Percentiles rank a stretch among this genome's conserved stretches.
phyloP scores from a whole-genome alignment of 106 monocot species.

The Dendrobium catenatum region DNA sequence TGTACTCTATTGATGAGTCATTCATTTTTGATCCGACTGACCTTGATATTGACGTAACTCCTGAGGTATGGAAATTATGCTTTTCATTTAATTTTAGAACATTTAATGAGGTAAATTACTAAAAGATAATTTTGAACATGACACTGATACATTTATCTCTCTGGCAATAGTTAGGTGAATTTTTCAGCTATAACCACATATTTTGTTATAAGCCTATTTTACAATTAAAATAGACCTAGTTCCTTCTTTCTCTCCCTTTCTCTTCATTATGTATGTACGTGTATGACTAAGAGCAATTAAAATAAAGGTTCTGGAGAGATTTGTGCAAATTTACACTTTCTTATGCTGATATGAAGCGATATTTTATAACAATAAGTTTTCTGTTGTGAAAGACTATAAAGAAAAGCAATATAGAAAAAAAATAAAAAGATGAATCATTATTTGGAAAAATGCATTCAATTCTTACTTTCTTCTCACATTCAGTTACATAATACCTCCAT shows the following conservation, averaged over 20 bases:
- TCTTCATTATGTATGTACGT: background rate
- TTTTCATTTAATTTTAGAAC: background rate
- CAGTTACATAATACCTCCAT: too few species aligned
- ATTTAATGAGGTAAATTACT: background rate
- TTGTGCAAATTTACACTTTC: too few species aligned
- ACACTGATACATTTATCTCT: background rate
- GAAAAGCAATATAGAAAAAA: too few species aligned
- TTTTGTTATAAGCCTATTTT: background rate
- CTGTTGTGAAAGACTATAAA: too few species aligned
- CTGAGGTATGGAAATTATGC: slow-evolving; percentile 45
- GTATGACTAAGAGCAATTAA: background rate
- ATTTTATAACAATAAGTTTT: too few species aligned
- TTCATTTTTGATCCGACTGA: slow-evolving; percentile 97
- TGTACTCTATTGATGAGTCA: slow-evolving; percentile 86
- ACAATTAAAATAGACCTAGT: background rate
- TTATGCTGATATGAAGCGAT: too few species aligned
- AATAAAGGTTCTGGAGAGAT: too few species aligned
- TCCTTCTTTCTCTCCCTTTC: background rate
- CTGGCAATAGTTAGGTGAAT: background rate
- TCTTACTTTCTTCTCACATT: too few species aligned
- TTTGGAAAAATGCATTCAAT: too few species aligned
- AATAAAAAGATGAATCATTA: too few species aligned
- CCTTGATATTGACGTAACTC: slow-evolving; percentile 92
- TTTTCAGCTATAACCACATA: background rate
- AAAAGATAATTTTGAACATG: background rate